These are phyloP conservation scores for Colletotrichum brevisporum DNA, from an alignment of 2,329 filamentous ascomycete genomes.

Conservation along the genomic window DNA sequence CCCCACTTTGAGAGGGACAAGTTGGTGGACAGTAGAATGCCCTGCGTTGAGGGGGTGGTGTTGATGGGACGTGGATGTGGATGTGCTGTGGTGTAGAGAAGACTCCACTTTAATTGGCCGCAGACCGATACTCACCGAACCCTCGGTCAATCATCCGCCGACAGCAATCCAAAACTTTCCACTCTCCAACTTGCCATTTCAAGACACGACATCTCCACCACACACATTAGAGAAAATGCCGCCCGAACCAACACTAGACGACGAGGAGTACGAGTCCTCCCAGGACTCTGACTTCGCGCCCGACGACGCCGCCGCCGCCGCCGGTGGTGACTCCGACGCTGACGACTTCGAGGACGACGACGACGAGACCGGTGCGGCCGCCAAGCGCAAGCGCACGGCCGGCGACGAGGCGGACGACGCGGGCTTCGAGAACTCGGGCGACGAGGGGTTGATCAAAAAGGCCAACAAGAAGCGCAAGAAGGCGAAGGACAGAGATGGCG, in stretches of 20 bases:
- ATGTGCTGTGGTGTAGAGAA: too few relatives aligned
- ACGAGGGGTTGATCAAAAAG: conserved; percentile 77
- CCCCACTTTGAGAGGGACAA: too few relatives aligned
- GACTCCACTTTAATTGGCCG: conserved; percentile 8
- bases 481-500: conserved; percentile 50
- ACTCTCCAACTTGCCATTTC: neutral
- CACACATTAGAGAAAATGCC: conserved; percentile 56
- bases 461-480: conserved; percentile 67
- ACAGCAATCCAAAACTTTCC: conserved; percentile 23
- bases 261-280: conserved; percentile 74
- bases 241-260: conserved; percentile 56
- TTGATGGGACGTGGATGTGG: too few relatives aligned
- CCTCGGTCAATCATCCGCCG: conserved; percentile 31
- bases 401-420: conserved; percentile 57
- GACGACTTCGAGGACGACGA: conserved; percentile 64
- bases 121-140: conserved; percentile 15
- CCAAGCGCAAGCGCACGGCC: conserved; percentile 52
- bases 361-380: conserved; percentile 44
- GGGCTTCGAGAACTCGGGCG: conserved; percentile 78
- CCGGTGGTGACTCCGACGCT: conserved; percentile 62
- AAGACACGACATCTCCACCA: conserved; percentile 1
- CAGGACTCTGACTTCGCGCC: conserved; percentile 82
- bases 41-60: too few relatives aligned
- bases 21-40: too few relatives aligned
- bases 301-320: conserved; percentile 60